phyloP scores from a whole-genome alignment of 31 red algal species.

The Asparagopsis taxiformis region DNA sequence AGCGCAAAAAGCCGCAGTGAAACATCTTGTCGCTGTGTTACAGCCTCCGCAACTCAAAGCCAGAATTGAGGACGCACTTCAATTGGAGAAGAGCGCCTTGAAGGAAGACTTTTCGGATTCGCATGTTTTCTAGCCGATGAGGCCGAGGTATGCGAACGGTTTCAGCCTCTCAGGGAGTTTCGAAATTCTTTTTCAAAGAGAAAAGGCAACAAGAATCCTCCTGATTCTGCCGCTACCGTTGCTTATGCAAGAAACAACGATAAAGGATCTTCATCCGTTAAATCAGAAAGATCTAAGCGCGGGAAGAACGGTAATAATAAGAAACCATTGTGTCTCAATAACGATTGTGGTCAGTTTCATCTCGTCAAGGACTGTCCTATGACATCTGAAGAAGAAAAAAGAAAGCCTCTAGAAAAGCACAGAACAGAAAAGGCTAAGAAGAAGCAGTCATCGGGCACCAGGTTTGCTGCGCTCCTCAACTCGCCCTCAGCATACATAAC shows the following conservation, averaged over 20 bases:
- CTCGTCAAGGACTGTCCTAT: slow-evolving; percentile 26
- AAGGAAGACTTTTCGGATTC: slow-evolving; percentile 7
- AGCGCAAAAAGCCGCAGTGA: slow-evolving; percentile 22
- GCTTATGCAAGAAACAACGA: not conserved
- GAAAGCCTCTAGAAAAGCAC: not conserved
- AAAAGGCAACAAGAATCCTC: not conserved
- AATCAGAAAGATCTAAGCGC: too few relatives aligned
- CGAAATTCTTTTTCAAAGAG: not conserved
- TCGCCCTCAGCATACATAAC: too few relatives aligned
- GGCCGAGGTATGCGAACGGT: slow-evolving; percentile 2
- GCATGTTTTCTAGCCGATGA: not conserved
- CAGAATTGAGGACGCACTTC: slow-evolving; percentile 11
- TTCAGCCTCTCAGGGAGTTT: not conserved
- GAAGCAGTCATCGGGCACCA: too few relatives aligned
- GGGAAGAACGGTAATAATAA: not conserved
- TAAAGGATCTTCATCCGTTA: not conserved
- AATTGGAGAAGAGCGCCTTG: slow-evolving; percentile 4
- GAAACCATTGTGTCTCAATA: not conserved
- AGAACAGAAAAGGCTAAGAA: not conserved
- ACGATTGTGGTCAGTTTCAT: not conserved
- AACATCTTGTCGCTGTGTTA: slow-evolving; percentile 9
- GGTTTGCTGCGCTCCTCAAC: too few relatives aligned
- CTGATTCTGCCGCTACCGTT: not conserved
- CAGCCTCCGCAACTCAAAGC: slow-evolving; percentile 15
- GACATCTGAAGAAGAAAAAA: not conserved